Conservation (phyloP, 768 basidiomycete genomes). For the Rhodotorula paludigena region DNA sequence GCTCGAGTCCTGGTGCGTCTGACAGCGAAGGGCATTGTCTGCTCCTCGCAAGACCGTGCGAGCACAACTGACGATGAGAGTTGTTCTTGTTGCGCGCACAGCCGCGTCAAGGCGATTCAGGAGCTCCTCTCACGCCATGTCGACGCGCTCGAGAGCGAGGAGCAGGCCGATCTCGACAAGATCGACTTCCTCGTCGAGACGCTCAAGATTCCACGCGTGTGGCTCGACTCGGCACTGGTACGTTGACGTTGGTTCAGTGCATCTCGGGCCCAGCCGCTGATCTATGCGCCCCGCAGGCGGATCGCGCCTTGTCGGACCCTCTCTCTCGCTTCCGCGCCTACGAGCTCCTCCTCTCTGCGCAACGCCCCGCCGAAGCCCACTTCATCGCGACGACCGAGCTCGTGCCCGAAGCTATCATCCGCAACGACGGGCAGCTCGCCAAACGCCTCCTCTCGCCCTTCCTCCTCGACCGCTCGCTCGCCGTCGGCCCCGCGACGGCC, state of each 20-base stretch:
- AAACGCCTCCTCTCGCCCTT: slow-evolving; percentile 66
- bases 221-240: slow-evolving; percentile 89
- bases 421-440: slow-evolving; percentile 62
- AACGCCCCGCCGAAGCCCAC: slow-evolving; percentile 68
- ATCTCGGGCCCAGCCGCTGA: not conserved
- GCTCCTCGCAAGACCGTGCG: too few relatives aligned
- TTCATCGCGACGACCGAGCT: slow-evolving; percentile 77
- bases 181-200: slow-evolving; percentile 55
- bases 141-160: slow-evolving; percentile 29
- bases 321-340: slow-evolving; percentile 65
- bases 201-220: slow-evolving; percentile 71
- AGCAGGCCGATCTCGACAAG: slow-evolving; percentile 16
- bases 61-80: not conserved
- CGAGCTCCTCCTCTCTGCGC: slow-evolving; percentile 67
- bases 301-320: not conserved
- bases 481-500: slow-evolving; percentile 74
- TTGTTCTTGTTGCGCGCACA: slow-evolving; percentile 46
- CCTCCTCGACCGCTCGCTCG: slow-evolving; percentile 54
- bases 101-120: slow-evolving; percentile 75
- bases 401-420: slow-evolving; percentile 77
- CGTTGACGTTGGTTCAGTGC: slow-evolving; percentile 29
- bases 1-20: slow-evolving; percentile 66
- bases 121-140: slow-evolving; percentile 64
- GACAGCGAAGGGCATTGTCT: too few relatives aligned
- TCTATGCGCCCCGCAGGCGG: not conserved